Evolutionary conservation across 31 red algal species (phyloP).

Genomic region (Endocladia muricata): DNA sequence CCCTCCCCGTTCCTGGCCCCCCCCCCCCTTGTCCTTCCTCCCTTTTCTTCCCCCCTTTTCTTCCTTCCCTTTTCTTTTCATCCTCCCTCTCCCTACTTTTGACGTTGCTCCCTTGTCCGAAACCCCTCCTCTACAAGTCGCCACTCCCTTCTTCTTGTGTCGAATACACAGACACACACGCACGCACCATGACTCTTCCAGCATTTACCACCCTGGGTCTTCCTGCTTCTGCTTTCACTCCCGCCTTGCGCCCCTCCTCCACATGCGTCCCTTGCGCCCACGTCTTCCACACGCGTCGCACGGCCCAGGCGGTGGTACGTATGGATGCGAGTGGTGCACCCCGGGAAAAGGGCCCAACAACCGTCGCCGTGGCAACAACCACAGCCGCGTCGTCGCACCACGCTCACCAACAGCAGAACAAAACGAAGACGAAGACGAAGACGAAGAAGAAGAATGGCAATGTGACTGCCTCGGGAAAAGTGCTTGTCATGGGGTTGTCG

Average conservation of each 20-base stretch:
- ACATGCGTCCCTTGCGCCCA: too few relatives aligned
- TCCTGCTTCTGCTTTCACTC: too few relatives aligned
- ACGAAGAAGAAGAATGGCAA: constrained; percentile 22
- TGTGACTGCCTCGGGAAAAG: constrained; percentile 24
- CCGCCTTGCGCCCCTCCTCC: too few relatives aligned
- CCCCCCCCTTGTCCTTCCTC: not conserved
- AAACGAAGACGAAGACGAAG: too few relatives aligned
- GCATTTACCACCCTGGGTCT: too few relatives aligned
- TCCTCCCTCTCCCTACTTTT: not conserved
- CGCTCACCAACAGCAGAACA: too few relatives aligned
- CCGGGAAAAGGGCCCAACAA: too few relatives aligned
- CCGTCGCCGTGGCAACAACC: too few relatives aligned
- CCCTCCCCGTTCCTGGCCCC: not conserved
- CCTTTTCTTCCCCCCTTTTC: not conserved
- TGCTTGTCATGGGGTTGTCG: constrained; percentile 88
- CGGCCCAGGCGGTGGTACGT: too few relatives aligned
- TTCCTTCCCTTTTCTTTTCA: not conserved
- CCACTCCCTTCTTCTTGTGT: not conserved
- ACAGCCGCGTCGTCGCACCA: too few relatives aligned
- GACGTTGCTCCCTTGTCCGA: not conserved
- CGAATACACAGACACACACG: not conserved
- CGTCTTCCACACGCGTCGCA: too few relatives aligned
- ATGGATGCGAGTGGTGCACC: too few relatives aligned
- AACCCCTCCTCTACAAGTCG: not conserved
- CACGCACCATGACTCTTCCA: not conserved